Percentiles rank a stretch among this genome's conserved stretches.
These are phyloP conservation scores for Rutidosis leptorrhynchoides DNA, from an alignment of 129 eudicot genomes.

Conservation along the genomic window DNA sequence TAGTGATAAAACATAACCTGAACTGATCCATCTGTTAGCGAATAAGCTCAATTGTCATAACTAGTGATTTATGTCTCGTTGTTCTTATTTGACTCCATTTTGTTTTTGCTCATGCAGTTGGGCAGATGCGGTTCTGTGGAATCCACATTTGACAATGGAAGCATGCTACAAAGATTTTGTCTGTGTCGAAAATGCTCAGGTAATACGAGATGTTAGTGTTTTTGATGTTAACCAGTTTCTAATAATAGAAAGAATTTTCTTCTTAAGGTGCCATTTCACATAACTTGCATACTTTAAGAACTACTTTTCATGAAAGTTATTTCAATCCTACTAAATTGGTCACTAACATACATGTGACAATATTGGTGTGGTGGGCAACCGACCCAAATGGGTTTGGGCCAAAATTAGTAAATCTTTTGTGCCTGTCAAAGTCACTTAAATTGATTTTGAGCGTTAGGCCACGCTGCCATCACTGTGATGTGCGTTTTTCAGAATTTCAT, in stretches of 20 bases:
- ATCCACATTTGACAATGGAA: conserved; percentile 91
- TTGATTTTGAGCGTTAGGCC: background rate
- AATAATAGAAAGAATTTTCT: background rate
- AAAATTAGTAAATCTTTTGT: background rate
- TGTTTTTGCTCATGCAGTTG: conserved; percentile 50
- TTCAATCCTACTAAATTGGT: background rate
- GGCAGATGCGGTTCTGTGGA: conserved; percentile 95
- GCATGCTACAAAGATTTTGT: conserved; percentile 94
- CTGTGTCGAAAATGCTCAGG: conserved; percentile 97
- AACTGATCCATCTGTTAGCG: background rate
- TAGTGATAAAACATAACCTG: background rate
- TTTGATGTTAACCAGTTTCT: conserved; percentile 5
- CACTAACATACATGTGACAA: background rate
- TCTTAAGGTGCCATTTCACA: background rate
- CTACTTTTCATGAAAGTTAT: background rate
- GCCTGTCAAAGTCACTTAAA: background rate
- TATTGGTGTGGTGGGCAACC: background rate
- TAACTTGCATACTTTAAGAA: background rate
- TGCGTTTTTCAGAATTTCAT: no score
- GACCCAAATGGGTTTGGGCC: background rate
- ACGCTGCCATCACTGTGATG: background rate
- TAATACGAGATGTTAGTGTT: conserved; percentile 15
- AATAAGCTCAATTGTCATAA: background rate
- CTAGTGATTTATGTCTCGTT: background rate
- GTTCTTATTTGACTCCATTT: conserved; percentile 19